These are phyloP conservation scores for Xylaria venustula DNA, from an alignment of 495 filamentous ascomycete genomes.

Conservation along the genomic window DNA sequence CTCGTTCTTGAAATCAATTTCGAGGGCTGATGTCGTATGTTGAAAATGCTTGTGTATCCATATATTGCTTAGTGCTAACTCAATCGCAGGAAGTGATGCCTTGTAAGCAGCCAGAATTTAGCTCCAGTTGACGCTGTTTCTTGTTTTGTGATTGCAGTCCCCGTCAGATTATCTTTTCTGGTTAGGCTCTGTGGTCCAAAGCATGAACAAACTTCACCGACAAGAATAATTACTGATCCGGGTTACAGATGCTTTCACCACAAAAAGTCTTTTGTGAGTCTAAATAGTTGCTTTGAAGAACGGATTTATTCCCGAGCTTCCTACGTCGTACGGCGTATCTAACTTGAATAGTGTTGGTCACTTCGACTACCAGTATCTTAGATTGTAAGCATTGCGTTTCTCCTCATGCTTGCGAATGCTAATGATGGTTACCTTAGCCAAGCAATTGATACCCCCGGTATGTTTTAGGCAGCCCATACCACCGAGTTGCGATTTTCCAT, in stretches of 20 bases:
- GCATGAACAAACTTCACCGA: too few species aligned
- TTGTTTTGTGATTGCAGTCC: background rate
- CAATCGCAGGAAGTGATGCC: constrained; percentile 73
- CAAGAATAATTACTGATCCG: background rate
- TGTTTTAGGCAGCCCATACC: constrained; percentile 4
- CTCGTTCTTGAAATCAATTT: constrained; percentile 87
- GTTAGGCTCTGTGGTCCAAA: too few species aligned
- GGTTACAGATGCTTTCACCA: constrained; percentile 78
- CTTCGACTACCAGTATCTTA: constrained; percentile 97
- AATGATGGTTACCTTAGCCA: constrained; percentile 2
- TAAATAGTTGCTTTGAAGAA: background rate
- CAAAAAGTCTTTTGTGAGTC: constrained; percentile 79
- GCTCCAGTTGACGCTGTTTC: background rate
- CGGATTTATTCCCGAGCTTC: background rate
- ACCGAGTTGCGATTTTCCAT: background rate
- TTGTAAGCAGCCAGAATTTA: constrained; percentile 32
- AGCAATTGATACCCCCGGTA: constrained; percentile 19
- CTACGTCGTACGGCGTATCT: background rate
- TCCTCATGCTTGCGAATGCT: background rate
- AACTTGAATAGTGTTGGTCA: constrained; percentile 65
- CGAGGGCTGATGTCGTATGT: constrained; percentile 76
- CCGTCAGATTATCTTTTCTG: background rate
- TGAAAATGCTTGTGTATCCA: background rate
- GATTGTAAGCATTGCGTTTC: constrained; percentile 75
- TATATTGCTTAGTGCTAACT: background rate